Conservation (phyloP, 2,329 filamentous ascomycete genomes). For the Fusarium palustre region DNA sequence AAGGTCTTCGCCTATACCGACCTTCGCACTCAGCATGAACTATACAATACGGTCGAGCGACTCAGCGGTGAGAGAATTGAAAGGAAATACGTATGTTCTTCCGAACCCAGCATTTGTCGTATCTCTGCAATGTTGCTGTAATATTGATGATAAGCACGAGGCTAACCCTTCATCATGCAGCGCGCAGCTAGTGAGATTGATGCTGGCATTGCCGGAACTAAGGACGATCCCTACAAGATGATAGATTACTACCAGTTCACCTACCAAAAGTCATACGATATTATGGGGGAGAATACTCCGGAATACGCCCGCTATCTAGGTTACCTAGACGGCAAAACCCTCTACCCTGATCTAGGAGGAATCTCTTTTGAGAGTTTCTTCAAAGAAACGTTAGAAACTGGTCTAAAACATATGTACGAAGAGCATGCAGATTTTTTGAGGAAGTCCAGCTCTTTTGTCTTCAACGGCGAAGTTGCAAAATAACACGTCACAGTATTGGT, state of each 20-base stretch:
- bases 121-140: fast-evolving
- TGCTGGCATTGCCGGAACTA: background rate
- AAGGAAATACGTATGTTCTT: background rate
- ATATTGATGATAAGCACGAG: fast-evolving
- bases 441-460: background rate
- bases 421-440: too few relatives aligned
- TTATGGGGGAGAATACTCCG: background rate
- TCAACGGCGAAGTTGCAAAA: background rate
- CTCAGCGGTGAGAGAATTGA: background rate
- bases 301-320: background rate
- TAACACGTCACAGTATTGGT: too few relatives aligned
- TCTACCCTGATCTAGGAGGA: background rate
- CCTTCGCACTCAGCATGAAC: background rate
- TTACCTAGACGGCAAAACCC: background rate
- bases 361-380: background rate
- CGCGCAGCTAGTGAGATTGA: background rate
- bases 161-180: background rate
- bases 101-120: too few relatives aligned
- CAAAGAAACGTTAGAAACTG: background rate
- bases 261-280: background rate
- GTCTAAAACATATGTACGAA: background rate
- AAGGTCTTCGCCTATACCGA: background rate
- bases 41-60: background rate
- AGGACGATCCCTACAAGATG: background rate
- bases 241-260: background rate